Percentiles rank a stretch among this genome's conserved stretches.
phyloP scores from a whole-genome alignment of 192 early-diverging fungal species.

The Allomyces macrogynus region DNA sequence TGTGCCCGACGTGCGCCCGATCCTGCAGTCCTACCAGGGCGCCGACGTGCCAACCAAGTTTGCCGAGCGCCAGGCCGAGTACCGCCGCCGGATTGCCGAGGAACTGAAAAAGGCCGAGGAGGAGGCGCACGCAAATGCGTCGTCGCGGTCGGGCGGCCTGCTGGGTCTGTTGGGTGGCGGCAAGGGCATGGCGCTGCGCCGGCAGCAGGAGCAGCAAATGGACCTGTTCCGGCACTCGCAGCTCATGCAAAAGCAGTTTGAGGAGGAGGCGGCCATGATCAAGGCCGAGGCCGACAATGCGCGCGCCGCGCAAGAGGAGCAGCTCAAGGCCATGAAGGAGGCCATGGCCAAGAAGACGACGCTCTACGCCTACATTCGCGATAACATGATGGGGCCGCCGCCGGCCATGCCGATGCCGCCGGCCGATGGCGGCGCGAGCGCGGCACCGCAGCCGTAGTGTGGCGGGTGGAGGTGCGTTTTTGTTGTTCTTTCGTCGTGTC shows the following conservation, averaged over 20 bases:
- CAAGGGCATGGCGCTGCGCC: neutral
- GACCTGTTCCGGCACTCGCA: neutral
- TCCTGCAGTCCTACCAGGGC: slow-evolving; percentile 43
- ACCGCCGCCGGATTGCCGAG: neutral
- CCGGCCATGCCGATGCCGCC: too few species aligned
- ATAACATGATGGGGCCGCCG: too few species aligned
- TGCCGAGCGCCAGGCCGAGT: slow-evolving; percentile 11
- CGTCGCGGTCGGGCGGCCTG: neutral
- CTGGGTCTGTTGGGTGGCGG: neutral
- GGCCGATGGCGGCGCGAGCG: too few species aligned
- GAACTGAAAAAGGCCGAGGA: neutral
- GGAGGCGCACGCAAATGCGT: neutral
- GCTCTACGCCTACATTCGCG: neutral
- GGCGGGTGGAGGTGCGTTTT: too few species aligned
- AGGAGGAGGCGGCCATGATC: neutral
- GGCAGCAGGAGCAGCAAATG: neutral
- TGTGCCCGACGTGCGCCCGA: slow-evolving; percentile 51
- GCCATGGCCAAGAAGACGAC: neutral
- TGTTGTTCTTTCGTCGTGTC: too few species aligned
- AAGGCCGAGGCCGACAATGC: neutral
- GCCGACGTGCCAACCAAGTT: slow-evolving; percentile 48
- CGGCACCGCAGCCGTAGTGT: too few species aligned
- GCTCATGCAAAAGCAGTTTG: slow-evolving; percentile 1
- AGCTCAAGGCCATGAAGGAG: neutral
- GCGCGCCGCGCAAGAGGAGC: neutral